These are phyloP conservation scores for Talaromyces atroroseus DNA, from an alignment of 2,329 filamentous ascomycete genomes.

Conservation along the genomic window DNA sequence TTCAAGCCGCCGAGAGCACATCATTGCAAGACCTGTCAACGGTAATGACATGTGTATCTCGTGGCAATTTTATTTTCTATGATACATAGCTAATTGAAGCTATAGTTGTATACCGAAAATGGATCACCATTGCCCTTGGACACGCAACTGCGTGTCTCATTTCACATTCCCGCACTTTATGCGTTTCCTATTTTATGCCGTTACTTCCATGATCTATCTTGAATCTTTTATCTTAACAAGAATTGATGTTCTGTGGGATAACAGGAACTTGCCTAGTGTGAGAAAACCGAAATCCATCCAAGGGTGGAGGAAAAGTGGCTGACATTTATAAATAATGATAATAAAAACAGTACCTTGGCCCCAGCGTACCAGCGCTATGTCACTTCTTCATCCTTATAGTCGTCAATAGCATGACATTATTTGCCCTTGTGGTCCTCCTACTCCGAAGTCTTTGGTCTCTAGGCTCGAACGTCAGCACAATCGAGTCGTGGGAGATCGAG, in stretches of 20 bases:
- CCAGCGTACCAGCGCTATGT: conserved; percentile 46
- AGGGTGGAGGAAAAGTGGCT: neutral
- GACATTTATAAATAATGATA: neutral
- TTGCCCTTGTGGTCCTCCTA: conserved; percentile 51
- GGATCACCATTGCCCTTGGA: conserved; percentile 66
- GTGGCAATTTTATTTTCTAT: too few relatives aligned
- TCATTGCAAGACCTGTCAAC: conserved; percentile 59
- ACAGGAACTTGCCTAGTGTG: conserved; percentile 53
- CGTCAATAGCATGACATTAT: conserved; percentile 53
- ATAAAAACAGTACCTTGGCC: conserved; percentile 51
- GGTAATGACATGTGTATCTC: conserved; percentile 32
- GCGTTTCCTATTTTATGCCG: conserved; percentile 57
- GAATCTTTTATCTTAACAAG: conserved; percentile 51
- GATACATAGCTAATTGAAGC: neutral
- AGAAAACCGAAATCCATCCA: conserved; percentile 1
- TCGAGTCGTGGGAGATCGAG: conserved; percentile 58
- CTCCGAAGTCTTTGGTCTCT: conserved; percentile 52
- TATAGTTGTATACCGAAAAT: conserved; percentile 58
- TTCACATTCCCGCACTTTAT: conserved; percentile 61
- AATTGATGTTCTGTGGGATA: conserved; percentile 49
- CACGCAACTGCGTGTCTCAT: conserved; percentile 60
- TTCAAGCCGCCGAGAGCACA: conserved; percentile 59
- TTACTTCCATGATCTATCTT: conserved; percentile 53
- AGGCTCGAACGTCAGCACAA: conserved; percentile 56
- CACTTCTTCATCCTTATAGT: conserved; percentile 52